Percentiles rank a stretch among this genome's conserved stretches.
phyloP scores from a whole-genome alignment of 148 eudicot species.

The Persicaria maculosa region DNA sequence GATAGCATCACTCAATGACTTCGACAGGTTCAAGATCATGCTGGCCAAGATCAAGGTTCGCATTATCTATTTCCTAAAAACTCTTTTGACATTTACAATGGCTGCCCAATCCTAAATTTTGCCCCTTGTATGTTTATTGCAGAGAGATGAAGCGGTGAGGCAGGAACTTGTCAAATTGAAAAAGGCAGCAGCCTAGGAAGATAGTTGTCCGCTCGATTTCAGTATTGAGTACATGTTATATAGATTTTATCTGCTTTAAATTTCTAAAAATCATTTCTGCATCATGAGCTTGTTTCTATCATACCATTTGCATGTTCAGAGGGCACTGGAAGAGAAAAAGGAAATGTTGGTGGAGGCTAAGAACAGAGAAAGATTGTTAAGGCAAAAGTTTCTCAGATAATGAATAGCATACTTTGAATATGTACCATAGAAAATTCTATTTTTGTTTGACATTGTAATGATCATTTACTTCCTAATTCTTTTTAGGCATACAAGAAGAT shows the following conservation, averaged over 20 bases:
- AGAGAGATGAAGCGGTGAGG: too few relatives aligned
- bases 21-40: too few relatives aligned
- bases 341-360: conserved; percentile 54
- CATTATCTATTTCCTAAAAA: too few relatives aligned
- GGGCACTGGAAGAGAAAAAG: conserved; percentile 83
- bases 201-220: too few relatives aligned
- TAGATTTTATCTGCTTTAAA: not conserved
- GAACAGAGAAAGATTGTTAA: conserved; percentile 58
- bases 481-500: conserved; percentile 74
- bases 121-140: too few relatives aligned
- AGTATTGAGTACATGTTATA: too few relatives aligned
- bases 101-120: too few relatives aligned
- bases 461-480: conserved; percentile 1
- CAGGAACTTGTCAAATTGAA: too few relatives aligned
- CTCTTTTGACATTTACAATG: too few relatives aligned
- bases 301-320: conserved; percentile 27
- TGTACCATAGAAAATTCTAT: not conserved
- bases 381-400: conserved; percentile 34
- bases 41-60: too few relatives aligned
- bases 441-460: not conserved
- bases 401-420: not conserved
- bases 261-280: not conserved
- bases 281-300: conserved; percentile 4
- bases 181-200: too few relatives aligned
- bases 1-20: too few relatives aligned